Base-by-base conservation (phyloP, 176 grass and related monocot genomes). In the Carex scoparia region DNA sequence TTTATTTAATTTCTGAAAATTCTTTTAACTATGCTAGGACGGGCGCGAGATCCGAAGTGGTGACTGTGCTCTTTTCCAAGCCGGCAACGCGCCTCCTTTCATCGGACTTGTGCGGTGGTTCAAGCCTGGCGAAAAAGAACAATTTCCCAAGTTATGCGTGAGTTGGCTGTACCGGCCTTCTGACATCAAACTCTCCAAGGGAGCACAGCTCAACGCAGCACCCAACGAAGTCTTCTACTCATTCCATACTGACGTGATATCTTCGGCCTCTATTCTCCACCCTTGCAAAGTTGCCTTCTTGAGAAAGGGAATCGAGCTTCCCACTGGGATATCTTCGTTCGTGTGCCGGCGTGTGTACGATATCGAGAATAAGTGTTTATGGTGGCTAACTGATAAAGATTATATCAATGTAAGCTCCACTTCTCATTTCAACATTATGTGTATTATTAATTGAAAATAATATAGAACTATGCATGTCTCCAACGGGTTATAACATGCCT, bases 351-450 rank as follows among this genome's bases (percentile, higher is more conserved):
- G 92, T 5, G 90, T 97, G 30, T 97, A 97, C 82, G 94, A 97
- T 90, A 94, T 94, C 71, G 87, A 94, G 77, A 90, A 92, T 81
- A 97, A 89, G 83, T 89, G 92, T 84, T 92, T 97, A 64, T 97
- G 94, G 94, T 97, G 94, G 94, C 90, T 97, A 80, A 94, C 94
- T 38, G 94, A 97, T 76, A 79, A 87, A 64, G 94, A 97, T 85
- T 97, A 94, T 88, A 94, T 91, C 85, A 92, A 97, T 97, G 94
- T 97, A 84, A 90, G 90, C 87, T 72, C 27, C 53, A 86, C 19
- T 69, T 87, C 59, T 69, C 42, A 76, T 79, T 40, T 10, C 57
- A 79, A 58, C 74, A 13, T 57, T 37, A 79, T n/a, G 2, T 16
- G 58, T 79, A 35, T 58, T 58, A 30, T 37, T 57, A 58, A 2